Evolutionary conservation across 108 stramenopile genomes (phyloP).

Genomic region (Skeletonema costatum): DNA sequence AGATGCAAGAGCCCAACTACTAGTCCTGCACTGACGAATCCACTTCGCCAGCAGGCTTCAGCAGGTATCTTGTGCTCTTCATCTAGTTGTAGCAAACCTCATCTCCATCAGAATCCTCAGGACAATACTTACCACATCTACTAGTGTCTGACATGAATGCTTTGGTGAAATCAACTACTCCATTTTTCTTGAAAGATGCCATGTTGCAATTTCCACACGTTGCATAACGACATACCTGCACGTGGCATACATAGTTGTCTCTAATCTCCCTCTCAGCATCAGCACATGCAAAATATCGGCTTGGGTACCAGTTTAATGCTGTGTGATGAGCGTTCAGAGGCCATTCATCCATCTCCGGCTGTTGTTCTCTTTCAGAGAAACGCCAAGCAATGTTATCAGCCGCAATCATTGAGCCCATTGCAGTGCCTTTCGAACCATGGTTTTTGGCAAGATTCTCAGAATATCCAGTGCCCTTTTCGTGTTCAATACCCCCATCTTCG

Average conservation of each 20-base stretch:
- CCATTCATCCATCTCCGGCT: conserved; percentile 16
- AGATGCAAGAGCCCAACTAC: not conserved
- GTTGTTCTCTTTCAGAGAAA: conserved; percentile 26
- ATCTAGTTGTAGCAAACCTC: not conserved
- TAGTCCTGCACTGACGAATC: not conserved
- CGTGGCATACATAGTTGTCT: conserved; percentile 4
- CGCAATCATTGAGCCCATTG: conserved; percentile 1
- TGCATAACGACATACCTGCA: conserved; percentile 26
- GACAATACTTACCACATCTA: not conserved
- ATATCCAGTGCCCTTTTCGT: conserved; percentile 6
- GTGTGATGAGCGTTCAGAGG: conserved; percentile 25
- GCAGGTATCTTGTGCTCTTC: not conserved
- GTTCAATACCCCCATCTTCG: conserved; percentile 8
- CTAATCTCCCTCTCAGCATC: conserved; percentile 8
- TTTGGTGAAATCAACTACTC: not conserved
- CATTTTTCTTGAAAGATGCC: not conserved
- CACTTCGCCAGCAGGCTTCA: not conserved
- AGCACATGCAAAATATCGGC: conserved; percentile 25
- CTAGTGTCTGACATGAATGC: not conserved
- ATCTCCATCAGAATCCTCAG: not conserved
- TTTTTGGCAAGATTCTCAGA: conserved; percentile 39
- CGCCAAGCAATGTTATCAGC: conserved; percentile 19
- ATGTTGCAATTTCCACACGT: conserved; percentile 29
- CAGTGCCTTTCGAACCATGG: not conserved
- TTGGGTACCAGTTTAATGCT: conserved; percentile 18